Evolutionary conservation across 2,329 filamentous ascomycete genomes (phyloP), one percentile per base, ranked within the genome.

Genomic region (Exserohilum rostratum): DNA sequence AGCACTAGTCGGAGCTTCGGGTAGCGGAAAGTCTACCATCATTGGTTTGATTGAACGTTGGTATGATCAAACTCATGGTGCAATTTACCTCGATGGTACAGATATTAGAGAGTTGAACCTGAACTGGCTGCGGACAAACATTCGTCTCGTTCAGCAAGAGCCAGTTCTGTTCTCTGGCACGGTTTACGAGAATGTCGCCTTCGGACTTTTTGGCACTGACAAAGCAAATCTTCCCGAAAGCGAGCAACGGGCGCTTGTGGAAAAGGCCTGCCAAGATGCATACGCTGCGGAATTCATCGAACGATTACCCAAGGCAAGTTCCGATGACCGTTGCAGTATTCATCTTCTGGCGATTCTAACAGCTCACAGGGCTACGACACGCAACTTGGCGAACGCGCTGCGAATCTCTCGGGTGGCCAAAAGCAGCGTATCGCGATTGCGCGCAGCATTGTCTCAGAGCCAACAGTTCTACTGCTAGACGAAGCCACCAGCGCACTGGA

Each of bases 371-470:
- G 90, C 0, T 98, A 98, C 68, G 85, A 96, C 60, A 98, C 93
- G 0, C 87, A 96, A 61, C 91, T 99, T 15, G 95, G 93, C 52
- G 91, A 97, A 76, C 88, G 93, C 58, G 93, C 93, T 3, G 95
- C 96, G 74, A 80, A 96, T 51, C 83, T 98, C 9, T 96, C 90
- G 46, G 95, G 95, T 71, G 93, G 93, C 29, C 93, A 98, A 76
- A 96, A 96, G 76, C 93, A 98, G 76, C 90, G 93, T 62, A 93
- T 98, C 70, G 92, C 93, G 6, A 97, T 97, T 75, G 92, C 93
- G 5, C 84, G 92, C 67, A 92, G 92, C 31, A 86, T 96, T 54
- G 90, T 96, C 34, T 93, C 89, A 18, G 89, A 96, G 66, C 93
- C 93, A 0, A 95, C 91, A 76, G 86, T 98, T 64, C 82, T 98